Evolutionary conservation across 1,139 yeast genomes (phyloP).

Genomic region (Blastobotrys malaysiensis): DNA sequence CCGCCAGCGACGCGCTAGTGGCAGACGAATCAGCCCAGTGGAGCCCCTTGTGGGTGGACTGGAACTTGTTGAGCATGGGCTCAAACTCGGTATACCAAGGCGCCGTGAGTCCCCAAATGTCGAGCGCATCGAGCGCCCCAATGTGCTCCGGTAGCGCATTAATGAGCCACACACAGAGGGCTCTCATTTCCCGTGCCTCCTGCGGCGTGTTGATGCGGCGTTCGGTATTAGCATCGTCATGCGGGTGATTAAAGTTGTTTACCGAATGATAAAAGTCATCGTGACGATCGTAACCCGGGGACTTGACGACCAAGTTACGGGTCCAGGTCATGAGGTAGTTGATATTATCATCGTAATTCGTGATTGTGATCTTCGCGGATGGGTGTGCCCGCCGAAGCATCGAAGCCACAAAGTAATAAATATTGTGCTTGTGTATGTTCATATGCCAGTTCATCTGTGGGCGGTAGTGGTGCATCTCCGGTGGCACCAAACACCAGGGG

Average conservation of each 20-base stretch:
- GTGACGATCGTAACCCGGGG: conserved; percentile 1
- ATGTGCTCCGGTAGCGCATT: not conserved
- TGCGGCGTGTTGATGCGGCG: not conserved
- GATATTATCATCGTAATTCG: conserved; percentile 1
- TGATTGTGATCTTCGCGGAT: not conserved
- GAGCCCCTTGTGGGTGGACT: conserved; percentile 2
- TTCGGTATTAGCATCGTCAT: not conserved
- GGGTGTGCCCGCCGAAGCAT: not conserved
- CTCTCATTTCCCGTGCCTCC: not conserved
- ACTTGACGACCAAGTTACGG: conserved; percentile 8
- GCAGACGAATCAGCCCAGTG: conserved; percentile 9
- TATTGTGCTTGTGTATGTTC: conserved; percentile 4
- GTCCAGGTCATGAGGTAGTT: conserved; percentile 10
- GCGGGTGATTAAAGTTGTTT: not conserved
- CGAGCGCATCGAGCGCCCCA: conserved; percentile 9
- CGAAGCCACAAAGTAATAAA: conserved; percentile 2
- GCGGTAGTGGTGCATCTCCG: conserved; percentile 5
- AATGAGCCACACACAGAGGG: conserved; percentile 5
- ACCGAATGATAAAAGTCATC: not conserved
- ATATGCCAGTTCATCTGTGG: conserved; percentile 7
- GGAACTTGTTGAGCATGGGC: conserved; percentile 5
- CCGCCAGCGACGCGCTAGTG: conserved; percentile 1
- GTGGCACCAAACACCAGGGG: conserved; percentile 9
- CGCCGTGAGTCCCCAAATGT: conserved; percentile 9
- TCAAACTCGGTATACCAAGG: conserved; percentile 5